A percentile compares a stretch with the other conserved stretches of the same genome.
phyloP scores from a whole-genome alignment of 1,284 basidiomycete species.

The Naganishia sp. region DNA sequence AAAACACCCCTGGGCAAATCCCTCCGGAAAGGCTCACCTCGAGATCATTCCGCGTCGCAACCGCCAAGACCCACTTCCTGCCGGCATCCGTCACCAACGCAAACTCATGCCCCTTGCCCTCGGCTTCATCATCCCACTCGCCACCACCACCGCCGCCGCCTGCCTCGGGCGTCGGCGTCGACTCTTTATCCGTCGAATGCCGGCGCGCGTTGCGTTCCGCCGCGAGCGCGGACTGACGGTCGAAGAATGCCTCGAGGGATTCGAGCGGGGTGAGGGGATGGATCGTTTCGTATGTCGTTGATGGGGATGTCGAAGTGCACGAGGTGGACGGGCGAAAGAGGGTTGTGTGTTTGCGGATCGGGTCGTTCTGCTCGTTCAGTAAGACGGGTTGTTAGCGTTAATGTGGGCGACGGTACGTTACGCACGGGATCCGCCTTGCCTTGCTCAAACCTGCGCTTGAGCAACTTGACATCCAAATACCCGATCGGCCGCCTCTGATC shows the following conservation, averaged over 20 bases:
- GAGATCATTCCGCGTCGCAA: constrained; percentile 77
- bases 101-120: constrained; percentile 19
- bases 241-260: constrained; percentile 73
- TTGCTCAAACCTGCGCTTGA: constrained; percentile 76
- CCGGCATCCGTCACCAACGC: constrained; percentile 72
- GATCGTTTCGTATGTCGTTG: constrained; percentile 66
- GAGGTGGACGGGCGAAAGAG: constrained; percentile 65
- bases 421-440: constrained; percentile 63
- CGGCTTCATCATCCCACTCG: constrained; percentile 11
- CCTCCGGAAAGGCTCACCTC: constrained; percentile 57
- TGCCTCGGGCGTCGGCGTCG: constrained; percentile 11
- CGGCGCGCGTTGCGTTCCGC: constrained; percentile 65
- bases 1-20: no score
- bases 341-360: constrained; percentile 62
- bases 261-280: constrained; percentile 74
- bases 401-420: background rate
- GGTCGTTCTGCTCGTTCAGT: constrained; percentile 27
- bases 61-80: constrained; percentile 80
- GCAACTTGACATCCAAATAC: constrained; percentile 71
- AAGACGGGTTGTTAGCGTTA: background rate
- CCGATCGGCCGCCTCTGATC: constrained; percentile 71
- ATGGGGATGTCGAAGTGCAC: constrained; percentile 51
- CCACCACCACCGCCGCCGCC: no score
- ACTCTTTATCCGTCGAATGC: constrained; percentile 54
- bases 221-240: constrained; percentile 33